These are phyloP conservation scores for Trametes elegans DNA, from an alignment of 768 basidiomycete species.

Conservation along the genomic window DNA sequence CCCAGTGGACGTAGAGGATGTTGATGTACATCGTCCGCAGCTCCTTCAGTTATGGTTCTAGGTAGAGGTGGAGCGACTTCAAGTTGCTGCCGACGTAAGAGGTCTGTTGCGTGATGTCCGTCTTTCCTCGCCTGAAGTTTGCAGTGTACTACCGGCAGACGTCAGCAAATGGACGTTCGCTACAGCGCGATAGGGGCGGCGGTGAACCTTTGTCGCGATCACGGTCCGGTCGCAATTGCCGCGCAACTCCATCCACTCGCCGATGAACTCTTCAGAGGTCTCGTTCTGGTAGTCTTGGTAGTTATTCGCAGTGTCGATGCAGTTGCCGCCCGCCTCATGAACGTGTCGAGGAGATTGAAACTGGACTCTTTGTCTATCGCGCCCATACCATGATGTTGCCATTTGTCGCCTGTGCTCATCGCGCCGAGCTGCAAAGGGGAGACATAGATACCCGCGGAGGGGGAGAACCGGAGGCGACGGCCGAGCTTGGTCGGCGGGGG, in stretches of 20 bases:
- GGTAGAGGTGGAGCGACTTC: slow-evolving; percentile 34
- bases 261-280: slow-evolving; percentile 38
- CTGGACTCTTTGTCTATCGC: slow-evolving; percentile 35
- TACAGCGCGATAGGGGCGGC: background rate
- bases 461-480: slow-evolving; percentile 34
- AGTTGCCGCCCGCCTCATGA: slow-evolving; percentile 34
- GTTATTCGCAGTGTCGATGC: slow-evolving; percentile 37
- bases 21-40: slow-evolving; percentile 60
- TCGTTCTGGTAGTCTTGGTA: slow-evolving; percentile 35
- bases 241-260: slow-evolving; percentile 40
- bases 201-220: slow-evolving; percentile 31
- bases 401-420: slow-evolving; percentile 40
- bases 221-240: slow-evolving; percentile 38
- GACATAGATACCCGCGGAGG: slow-evolving; percentile 36
- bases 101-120: slow-evolving; percentile 29
- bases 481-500: slow-evolving; percentile 28
- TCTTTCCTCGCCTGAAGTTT: slow-evolving; percentile 24
- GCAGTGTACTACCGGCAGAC: slow-evolving; percentile 25
- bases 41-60: slow-evolving; percentile 43
- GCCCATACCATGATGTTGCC: slow-evolving; percentile 31
- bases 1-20: slow-evolving; percentile 51
- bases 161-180: background rate
- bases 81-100: slow-evolving; percentile 44
- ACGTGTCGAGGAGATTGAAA: slow-evolving; percentile 30
- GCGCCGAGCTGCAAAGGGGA: slow-evolving; percentile 40